Conservation (phyloP, 2,329 filamentous ascomycete species). For the Myriosclerotinia curreyana region DNA sequence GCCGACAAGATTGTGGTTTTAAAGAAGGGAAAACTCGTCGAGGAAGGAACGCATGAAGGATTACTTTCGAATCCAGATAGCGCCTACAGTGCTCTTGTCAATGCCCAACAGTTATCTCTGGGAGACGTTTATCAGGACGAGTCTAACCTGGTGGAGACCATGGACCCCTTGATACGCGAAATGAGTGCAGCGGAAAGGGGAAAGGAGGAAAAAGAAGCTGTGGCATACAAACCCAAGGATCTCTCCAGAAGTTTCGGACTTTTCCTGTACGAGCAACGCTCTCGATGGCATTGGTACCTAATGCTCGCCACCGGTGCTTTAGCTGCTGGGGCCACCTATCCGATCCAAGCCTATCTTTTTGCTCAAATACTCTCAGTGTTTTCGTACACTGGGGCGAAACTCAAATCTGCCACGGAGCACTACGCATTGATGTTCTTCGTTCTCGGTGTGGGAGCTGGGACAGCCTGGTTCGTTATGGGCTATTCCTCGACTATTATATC, state of each 20-base stretch:
- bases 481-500: constrained; percentile 43
- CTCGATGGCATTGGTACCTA: constrained; percentile 50
- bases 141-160: constrained; percentile 30
- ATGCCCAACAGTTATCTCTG: constrained; percentile 49
- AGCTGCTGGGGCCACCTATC: constrained; percentile 40
- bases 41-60: constrained; percentile 72
- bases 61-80: constrained; percentile 58
- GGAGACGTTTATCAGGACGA: constrained; percentile 34
- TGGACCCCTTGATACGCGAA: constrained; percentile 28
- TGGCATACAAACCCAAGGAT: constrained; percentile 41
- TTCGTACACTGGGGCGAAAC: constrained; percentile 25
- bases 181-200: constrained; percentile 32
- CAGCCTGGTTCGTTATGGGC: constrained; percentile 39
- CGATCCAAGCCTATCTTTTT: constrained; percentile 41
- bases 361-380: constrained; percentile 39
- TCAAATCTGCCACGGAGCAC: constrained; percentile 41
- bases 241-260: constrained; percentile 51
- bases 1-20: constrained; percentile 78
- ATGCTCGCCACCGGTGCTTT: constrained; percentile 47
- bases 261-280: constrained; percentile 55
- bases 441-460: constrained; percentile 43
- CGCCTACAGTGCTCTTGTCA: constrained; percentile 65
- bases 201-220: constrained; percentile 28
- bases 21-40: constrained; percentile 66
- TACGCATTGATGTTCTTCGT: constrained; percentile 52